Base-by-base conservation (phyloP, 345 rosid genomes). In the Bruguiera parviflora region DNA sequence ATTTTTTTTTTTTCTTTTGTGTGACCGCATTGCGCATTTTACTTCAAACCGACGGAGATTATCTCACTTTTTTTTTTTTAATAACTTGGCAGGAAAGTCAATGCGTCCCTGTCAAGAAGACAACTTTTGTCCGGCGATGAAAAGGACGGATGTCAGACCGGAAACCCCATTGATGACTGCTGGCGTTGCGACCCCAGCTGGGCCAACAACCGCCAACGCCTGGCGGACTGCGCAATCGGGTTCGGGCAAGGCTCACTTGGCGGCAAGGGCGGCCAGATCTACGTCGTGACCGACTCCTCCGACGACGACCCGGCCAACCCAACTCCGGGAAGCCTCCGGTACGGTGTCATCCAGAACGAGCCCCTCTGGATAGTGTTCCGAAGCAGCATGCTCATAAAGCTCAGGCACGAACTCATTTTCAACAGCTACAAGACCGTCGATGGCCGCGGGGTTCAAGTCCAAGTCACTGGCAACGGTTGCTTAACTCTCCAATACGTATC, bases 361-460 rank as follows among this genome's bases (percentile, higher is more conserved):
- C 98, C 99, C 1, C 83, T 96, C 20, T 96, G 98, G 99, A 96
- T 96, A 35, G 47, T 83, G 64, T 96, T 96, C 81, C 52, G 87
- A 5, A 31, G 85, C 52, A 76, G 85, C 81, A 96, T 92, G 98
- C 71, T 71, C 33, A 90, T 96, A 70, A 87, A 70, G 27, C 89
- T 96, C 7, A 84, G 73, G 62, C 98, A 96, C 73, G 99, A 96
- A 53, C 96, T 96, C 51, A 90, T 96, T 75, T 55, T 90, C 75
- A 87, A 81, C 68, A 84, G 84, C 52, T 96, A 76, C 90, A 96
- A 96, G 58, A 96, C 98, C 49, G 78, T 96, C 55, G 99, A 96
- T 65, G 99, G 98, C 24, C 80, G 99, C 0, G 99, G 99, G 6
- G 80, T 84, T 8, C 78, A 67, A 20, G 72, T 92, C 22, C 66